Evolutionary conservation across 306 rosid species (phyloP), one percentile per base, ranked within the genome.

Genomic region (Medicago arabica): DNA sequence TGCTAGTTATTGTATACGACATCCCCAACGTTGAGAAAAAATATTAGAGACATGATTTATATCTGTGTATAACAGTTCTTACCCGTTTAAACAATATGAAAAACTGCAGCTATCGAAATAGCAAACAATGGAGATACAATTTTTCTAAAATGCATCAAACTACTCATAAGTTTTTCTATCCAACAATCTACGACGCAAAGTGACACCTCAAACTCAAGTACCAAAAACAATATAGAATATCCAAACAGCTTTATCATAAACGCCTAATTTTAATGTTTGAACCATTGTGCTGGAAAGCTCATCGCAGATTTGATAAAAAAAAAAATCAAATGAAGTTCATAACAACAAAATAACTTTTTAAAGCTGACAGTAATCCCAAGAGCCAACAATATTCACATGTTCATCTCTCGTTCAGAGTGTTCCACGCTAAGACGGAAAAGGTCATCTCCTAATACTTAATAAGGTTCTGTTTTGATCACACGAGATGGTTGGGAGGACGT

Each of bases 341-440:
- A 72, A 16, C 34, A 68, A 9, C 79, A 19, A 17, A 40, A 28
- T 19, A 38, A 60, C 71, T 1, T 16, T 12, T 3, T 57, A 43
- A 54, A 73, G 43, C 16, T 16, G 34, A 51, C 5, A 54, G 81
- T 19, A 53, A 13, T 19, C 41, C 69, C 64, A 51, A 47, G 31
- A 77, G 39, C 78, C 72, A 71, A 77, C 74, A 21, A 63, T 61
- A 83, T 80, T 79, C 87, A 78, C 84, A 82, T 80, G 75, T 62
- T 76, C 81, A 85, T 83, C 86, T 89, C 86, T 2, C 84, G 54
- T 17, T 19, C 79, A 39, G 72, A 53, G 19, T 59, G 66, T 17
- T 40, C 81, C 14, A 72, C 61, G 16, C 50, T 9, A 62, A 69
- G 76, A 53, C 51, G n/a, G 41, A 79, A 40, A 69, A 61, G 67